Base-by-base conservation (phyloP, 495 filamentous ascomycete genomes). In the Cercophora scortea region DNA sequence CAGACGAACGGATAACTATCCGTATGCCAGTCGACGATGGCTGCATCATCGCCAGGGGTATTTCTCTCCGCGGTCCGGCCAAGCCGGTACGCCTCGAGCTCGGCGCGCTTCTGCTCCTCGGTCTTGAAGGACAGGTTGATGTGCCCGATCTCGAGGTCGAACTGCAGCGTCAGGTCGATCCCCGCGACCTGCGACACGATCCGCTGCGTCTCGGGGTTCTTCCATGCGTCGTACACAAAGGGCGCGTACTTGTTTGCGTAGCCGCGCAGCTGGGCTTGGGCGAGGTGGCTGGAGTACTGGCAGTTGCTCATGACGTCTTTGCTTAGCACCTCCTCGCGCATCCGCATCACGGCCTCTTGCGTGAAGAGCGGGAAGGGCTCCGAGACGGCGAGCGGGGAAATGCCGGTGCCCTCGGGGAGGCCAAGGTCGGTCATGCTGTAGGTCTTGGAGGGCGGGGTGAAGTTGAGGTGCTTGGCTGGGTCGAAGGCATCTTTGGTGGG, bases 1-100 rank as follows among this genome's bases (percentile, higher is more conserved):
- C 86, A 88, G 17, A 89, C 86, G 55, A 88, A 88, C 0, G 85
- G 86, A 60, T 88, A 88, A 56, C 81, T 84, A 58, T 89, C 86
- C 33, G 69, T 81, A 64, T 89, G 84, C 86, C 85, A 88, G 50
- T 78, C 83, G 19, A 87, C 83, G 45, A 88, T 80, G 19, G 67
- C 62, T 61, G 81, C 75, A 47, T 85, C 78, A 50, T 85, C 78
- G 25, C 25, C 25, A 5, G 25, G 25, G 2, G 25, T 25, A 5
- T 25, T 25, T 2, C 5, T 25, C 2, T 25, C 5, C 25, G 5
- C 25, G 25, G 25, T 25, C 25, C 25, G 25, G 5, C 25, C 25
- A 2, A 25, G 25, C 25, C 25, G 25, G 25, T 25, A 25, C 25
- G 25, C 2, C 25, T 5, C 25, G 25, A 25, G 25, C 51, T 68